These are phyloP conservation scores for Macrotyloma uniflorum DNA, from an alignment of 306 rosid genomes.

Conservation along the genomic window DNA sequence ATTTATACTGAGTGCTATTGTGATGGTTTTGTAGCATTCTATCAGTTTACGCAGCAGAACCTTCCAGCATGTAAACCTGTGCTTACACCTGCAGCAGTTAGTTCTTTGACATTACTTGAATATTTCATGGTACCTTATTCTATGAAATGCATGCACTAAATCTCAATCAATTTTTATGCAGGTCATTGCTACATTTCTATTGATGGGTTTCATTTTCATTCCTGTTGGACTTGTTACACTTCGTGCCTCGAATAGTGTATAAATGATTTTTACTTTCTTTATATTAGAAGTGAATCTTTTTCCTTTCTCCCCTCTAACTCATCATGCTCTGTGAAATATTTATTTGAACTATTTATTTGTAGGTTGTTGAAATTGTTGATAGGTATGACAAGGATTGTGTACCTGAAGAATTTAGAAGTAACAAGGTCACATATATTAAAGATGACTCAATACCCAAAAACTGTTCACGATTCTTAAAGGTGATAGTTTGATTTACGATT, in stretches of 20 bases:
- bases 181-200: conserved; percentile 75
- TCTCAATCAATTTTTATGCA: conserved; percentile 48
- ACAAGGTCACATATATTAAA: conserved; percentile 81
- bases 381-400: conserved; percentile 82
- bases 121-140: conserved; percentile 31
- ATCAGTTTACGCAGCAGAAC: conserved; percentile 84
- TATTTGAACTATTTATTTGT: conserved; percentile 38
- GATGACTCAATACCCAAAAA: conserved; percentile 71
- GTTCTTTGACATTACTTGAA: conserved; percentile 45
- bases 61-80: conserved; percentile 97
- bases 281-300: conserved; percentile 11
- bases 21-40: conserved; percentile 58
- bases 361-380: conserved; percentile 91
- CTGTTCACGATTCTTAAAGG: conserved; percentile 79
- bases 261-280: conserved; percentile 35
- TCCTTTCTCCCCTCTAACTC: conserved; percentile 34
- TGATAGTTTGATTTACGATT: conserved; percentile 35
- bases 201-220: conserved; percentile 73
- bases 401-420: conserved; percentile 61
- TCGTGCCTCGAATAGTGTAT: conserved; percentile 69
- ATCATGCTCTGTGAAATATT: conserved; percentile 15
- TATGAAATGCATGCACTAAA: conserved; percentile 19
- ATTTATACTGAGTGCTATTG: conserved; percentile 35
- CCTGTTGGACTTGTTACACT: conserved; percentile 82
- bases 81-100: conserved; percentile 86